A percentile compares a stretch with the other conserved stretches of the same genome.
Evolutionary conservation across 129 eudicot genomes (phyloP).

Genomic region (Apium graveolens): DNA sequence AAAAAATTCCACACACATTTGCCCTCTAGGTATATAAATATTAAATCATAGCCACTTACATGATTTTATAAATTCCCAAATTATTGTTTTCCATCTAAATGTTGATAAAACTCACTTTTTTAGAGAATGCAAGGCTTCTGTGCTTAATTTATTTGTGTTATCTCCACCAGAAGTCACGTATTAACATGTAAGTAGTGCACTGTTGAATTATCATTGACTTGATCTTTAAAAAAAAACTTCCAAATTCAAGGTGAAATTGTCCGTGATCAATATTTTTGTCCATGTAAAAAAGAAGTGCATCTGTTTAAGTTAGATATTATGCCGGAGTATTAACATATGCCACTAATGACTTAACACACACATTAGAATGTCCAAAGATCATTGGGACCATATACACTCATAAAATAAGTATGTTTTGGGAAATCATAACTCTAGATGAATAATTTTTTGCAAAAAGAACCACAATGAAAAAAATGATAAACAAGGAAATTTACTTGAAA

Average conservation of each 20-base stretch:
- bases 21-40: neutral
- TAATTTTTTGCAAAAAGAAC: neutral
- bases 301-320: neutral
- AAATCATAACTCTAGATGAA: neutral
- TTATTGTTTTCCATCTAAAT: neutral
- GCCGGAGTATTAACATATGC: neutral
- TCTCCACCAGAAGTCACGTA: neutral
- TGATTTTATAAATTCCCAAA: neutral
- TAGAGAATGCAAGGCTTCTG: neutral
- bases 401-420: neutral
- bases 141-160: neutral
- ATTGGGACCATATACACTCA: neutral
- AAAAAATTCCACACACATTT: neutral
- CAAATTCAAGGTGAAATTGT: neutral
- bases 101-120: neutral
- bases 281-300: neutral
- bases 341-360: neutral
- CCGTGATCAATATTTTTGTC: neutral
- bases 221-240: neutral
- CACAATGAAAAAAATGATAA: neutral
- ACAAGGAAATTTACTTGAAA: conserved; percentile 43
- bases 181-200: neutral
- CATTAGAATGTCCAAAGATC: neutral
- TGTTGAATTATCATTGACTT: neutral
- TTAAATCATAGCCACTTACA: neutral